A percentile compares a stretch with the other conserved stretches of the same genome.
Conservation (phyloP, 805 yeast genomes). For the Kuraishia cidri region DNA sequence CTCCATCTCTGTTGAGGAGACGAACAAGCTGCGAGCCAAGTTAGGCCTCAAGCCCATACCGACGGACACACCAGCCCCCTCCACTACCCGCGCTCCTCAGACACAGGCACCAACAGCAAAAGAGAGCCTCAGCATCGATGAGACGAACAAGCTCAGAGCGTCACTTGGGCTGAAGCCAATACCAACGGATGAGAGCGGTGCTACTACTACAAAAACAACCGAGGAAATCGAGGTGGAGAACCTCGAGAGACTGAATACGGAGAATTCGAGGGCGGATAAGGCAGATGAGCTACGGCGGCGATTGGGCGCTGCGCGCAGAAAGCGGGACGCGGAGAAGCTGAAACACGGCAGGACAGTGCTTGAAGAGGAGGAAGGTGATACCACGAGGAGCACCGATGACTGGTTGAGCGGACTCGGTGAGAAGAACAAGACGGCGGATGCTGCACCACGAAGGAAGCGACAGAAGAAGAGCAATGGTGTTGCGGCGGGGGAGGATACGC, state of each 20-base stretch:
- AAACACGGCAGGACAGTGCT: conserved; percentile 14
- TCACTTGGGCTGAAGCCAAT: conserved; percentile 48
- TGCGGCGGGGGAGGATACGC: conserved; percentile 16
- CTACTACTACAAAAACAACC: too few species aligned
- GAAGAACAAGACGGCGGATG: conserved; percentile 7
- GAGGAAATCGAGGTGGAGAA: conserved; percentile 15
- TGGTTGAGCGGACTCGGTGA: conserved; percentile 28
- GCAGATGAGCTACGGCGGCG: not conserved
- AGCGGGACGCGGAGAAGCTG: conserved; percentile 14
- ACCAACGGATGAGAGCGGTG: conserved; percentile 11
- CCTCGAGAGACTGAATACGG: conserved; percentile 23
- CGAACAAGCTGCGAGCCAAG: conserved; percentile 32
- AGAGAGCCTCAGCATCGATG: conserved; percentile 31
- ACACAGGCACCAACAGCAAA: not conserved
- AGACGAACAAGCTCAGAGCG: conserved; percentile 44
- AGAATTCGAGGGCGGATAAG: conserved; percentile 17
- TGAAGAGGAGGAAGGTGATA: conserved; percentile 16
- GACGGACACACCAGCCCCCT: not conserved
- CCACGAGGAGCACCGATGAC: conserved; percentile 24
- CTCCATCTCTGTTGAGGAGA: conserved; percentile 30
- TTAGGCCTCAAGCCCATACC: conserved; percentile 34
- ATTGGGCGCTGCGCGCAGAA: conserved; percentile 15
- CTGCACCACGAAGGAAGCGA: not conserved
- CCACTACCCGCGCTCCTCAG: not conserved
- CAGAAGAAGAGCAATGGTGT: conserved; percentile 2